Percentiles rank a stretch among this genome's conserved stretches.
These are phyloP conservation scores for Alternaria ethzedia DNA, from an alignment of 2,329 filamentous ascomycete genomes.

Conservation along the genomic window DNA sequence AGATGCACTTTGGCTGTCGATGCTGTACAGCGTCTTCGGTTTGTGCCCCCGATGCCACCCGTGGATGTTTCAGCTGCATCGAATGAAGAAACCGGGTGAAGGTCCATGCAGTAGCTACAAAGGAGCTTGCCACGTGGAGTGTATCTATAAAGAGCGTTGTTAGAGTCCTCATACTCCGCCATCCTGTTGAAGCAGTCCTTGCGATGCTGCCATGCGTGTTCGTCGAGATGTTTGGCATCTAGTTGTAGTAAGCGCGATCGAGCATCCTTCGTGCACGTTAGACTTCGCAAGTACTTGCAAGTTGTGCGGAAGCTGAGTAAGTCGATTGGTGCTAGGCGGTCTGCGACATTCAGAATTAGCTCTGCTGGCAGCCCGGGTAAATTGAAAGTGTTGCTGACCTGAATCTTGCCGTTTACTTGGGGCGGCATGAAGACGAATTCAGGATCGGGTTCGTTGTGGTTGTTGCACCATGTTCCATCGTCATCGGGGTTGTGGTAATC, in stretches of 20 bases:
- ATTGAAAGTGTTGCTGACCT: background rate
- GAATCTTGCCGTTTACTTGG: background rate
- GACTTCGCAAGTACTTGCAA: background rate
- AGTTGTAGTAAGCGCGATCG: too few species aligned
- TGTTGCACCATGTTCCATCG: background rate
- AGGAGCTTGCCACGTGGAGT: background rate
- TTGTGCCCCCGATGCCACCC: rapidly evolving
- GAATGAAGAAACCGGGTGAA: background rate
- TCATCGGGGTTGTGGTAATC: too few species aligned
- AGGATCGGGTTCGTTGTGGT: background rate
- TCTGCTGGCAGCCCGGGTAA: background rate
- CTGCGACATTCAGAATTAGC: background rate
- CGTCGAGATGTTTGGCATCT: too few species aligned
- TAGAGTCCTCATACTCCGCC: background rate
- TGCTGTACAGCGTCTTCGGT: background rate
- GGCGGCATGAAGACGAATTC: background rate
- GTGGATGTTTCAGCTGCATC: rapidly evolving
- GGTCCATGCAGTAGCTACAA: background rate
- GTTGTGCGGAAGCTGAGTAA: background rate
- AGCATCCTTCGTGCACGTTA: background rate
- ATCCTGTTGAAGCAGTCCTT: background rate
- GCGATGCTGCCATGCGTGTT: background rate
- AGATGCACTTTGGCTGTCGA: background rate
- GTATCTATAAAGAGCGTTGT: background rate
- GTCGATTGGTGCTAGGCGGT: background rate